phyloP scores from a whole-genome alignment of 768 basidiomycete species.

The Hypsizygus marmoreus region DNA sequence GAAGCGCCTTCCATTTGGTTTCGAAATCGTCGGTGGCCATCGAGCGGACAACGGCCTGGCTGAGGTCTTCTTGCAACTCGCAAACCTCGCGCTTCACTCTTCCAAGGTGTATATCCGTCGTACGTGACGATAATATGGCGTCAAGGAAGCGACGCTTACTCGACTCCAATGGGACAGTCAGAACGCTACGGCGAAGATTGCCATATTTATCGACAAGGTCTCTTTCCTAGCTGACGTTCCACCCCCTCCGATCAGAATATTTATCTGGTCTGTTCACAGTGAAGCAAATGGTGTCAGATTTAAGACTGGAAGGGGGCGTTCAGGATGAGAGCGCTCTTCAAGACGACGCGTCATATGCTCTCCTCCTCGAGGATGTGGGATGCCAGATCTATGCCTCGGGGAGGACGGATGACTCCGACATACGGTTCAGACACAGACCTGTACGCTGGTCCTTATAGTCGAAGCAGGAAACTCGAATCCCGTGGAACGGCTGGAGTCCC shows the following conservation, averaged over 20 bases:
- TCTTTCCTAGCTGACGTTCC: conserved; percentile 19
- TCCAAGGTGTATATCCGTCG: background rate
- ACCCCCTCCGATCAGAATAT: conserved; percentile 4
- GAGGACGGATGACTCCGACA: too few relatives aligned
- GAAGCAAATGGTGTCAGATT: background rate
- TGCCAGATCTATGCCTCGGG: too few relatives aligned
- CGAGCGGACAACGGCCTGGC: conserved; percentile 4
- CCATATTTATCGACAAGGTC: conserved; percentile 7
- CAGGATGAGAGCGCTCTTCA: too few relatives aligned
- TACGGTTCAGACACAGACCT: too few relatives aligned
- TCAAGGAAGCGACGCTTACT: too few relatives aligned
- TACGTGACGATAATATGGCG: background rate
- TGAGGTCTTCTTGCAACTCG: conserved; percentile 8
- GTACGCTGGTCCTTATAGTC: too few relatives aligned
- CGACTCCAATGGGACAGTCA: too few relatives aligned
- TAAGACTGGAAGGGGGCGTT: background rate
- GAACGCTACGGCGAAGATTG: conserved; percentile 3
- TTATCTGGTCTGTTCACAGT: conserved; percentile 10
- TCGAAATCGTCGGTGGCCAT: conserved; percentile 10
- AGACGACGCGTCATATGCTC: too few relatives aligned
- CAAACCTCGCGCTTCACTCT: conserved; percentile 4
- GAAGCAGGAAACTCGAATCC: too few relatives aligned
- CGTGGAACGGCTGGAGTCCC: too few relatives aligned
- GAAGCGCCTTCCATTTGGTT: conserved; percentile 9
- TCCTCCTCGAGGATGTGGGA: too few relatives aligned